Evolutionary conservation across 2,329 filamentous ascomycete species (phyloP).

Genomic region (Tetracladium maxilliforme): DNA sequence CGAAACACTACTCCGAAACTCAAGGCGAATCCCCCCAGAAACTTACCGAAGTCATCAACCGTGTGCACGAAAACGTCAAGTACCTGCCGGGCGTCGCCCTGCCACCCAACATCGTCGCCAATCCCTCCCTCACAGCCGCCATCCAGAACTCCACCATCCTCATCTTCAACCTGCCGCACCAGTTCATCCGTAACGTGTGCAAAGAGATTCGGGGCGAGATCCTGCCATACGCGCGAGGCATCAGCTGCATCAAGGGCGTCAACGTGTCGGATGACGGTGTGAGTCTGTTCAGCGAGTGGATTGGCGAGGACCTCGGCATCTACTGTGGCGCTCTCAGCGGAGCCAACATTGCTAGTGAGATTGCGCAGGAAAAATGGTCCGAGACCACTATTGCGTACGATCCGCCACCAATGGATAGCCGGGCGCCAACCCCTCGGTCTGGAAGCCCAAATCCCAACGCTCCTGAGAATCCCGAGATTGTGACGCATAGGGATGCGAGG

Average conservation of each 20-base stretch:
- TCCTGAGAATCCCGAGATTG: conserved; percentile 21
- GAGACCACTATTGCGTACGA: conserved; percentile 97
- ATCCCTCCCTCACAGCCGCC: conserved; percentile 65
- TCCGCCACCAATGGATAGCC: conserved; percentile 76
- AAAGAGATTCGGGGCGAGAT: conserved; percentile 77
- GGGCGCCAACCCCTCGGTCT: conserved; percentile 45
- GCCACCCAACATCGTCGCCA: conserved; percentile 71
- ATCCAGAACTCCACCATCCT: conserved; percentile 78
- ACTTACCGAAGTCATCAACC: conserved; percentile 84
- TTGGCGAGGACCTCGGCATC: conserved; percentile 79
- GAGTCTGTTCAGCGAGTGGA: conserved; percentile 86
- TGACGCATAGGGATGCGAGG: conserved; percentile 54
- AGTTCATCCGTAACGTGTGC: conserved; percentile 85
- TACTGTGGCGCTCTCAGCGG: conserved; percentile 94
- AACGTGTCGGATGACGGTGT: conserved; percentile 79
- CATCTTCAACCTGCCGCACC: conserved; percentile 92
- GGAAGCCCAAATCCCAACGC: conserved; percentile 31
- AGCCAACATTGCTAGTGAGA: conserved; percentile 91
- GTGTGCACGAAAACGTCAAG: conserved; percentile 89
- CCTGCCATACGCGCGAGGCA: conserved; percentile 78
- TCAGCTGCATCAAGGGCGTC: conserved; percentile 97
- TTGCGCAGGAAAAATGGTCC: conserved; percentile 89
- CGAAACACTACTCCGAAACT: conserved; percentile 51
- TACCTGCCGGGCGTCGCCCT: conserved; percentile 84
- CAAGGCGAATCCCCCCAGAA: conserved; percentile 59